A percentile compares a stretch with the other conserved stretches of the same genome.
These are phyloP conservation scores for Vitis labrusca DNA, from an alignment of 164 flowering plant genomes.

Conservation along the genomic window DNA sequence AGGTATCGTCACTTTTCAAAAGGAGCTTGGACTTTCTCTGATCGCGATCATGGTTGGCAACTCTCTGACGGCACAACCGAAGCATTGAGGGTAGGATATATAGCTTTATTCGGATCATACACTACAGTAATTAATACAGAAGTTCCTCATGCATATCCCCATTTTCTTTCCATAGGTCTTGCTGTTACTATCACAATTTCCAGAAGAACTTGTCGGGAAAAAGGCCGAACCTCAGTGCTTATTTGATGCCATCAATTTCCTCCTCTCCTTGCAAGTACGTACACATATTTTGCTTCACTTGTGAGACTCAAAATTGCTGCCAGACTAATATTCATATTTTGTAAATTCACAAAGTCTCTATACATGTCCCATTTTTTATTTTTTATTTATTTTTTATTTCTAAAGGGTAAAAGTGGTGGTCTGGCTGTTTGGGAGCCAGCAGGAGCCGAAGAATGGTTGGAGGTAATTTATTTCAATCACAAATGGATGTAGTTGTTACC, in stretches of 20 bases:
- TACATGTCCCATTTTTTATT: too few relatives aligned
- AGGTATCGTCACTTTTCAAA: slow-evolving; percentile 60
- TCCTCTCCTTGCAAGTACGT: slow-evolving; percentile 51
- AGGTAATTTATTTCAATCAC: too few relatives aligned
- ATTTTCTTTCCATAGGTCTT: slow-evolving; percentile 30
- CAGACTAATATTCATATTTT: too few relatives aligned
- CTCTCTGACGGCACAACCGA: slow-evolving; percentile 68
- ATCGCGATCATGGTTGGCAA: slow-evolving; percentile 70
- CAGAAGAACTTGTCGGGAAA: slow-evolving; percentile 55
- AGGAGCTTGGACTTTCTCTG: slow-evolving; percentile 66
- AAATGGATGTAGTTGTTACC: too few relatives aligned
- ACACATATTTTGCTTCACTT: too few relatives aligned
- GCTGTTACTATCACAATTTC: slow-evolving; percentile 41
- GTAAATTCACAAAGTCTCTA: too few relatives aligned
- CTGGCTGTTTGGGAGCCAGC: too few relatives aligned
- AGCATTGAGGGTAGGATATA: slow-evolving; percentile 42
- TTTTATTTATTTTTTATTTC: too few relatives aligned
- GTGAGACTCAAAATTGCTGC: too few relatives aligned
- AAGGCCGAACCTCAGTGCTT: slow-evolving; percentile 33
- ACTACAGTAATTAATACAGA: neutral
- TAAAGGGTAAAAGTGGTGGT: too few relatives aligned
- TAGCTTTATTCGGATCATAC: neutral
- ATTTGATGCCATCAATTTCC: slow-evolving; percentile 43
- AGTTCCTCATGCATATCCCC: neutral
- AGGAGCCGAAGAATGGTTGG: too few relatives aligned